Base-by-base conservation (phyloP, 75 land plant genomes). In the Picea glauca region DNA sequence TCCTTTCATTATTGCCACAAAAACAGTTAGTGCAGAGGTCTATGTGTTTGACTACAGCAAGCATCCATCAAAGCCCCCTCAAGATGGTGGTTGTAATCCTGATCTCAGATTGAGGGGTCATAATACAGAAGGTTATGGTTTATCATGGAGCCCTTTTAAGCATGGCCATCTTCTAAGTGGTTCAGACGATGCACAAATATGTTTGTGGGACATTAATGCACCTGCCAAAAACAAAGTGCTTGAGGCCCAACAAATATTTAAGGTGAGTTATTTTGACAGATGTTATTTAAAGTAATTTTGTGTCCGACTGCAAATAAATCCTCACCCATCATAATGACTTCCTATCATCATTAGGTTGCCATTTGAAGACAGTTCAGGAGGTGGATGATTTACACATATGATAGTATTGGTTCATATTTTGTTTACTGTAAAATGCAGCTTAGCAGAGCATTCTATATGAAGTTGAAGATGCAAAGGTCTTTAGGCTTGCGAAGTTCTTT, bases 121-220 rank as follows among this genome's bases (percentile, higher is more conserved):
- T 79, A 78, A 80, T 12, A 83, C 82, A 31, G 99, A 96, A 79
- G 99, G 99, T 14, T 94, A 91, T 82, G 99, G 99, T 1, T 79
- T 96, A 67, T 92, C 99, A 14, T 96, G 99, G 99, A 96, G 90
- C 74, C 84, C 92, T 2, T 58, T 87, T 15, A 96, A 86, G 64
- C 90, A 89, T 75, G 99, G 99, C 20, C 80, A 89, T 56, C 83
- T 96, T 23, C 78, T 96, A 72, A 96, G 99, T 80, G 95, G 99
- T 40, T 94, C 98, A 4, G 80, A 94, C 83, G 99, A 96, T 78
- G 35, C 83, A 18, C 86, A 83, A 58, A 91, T 96, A 59, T 96
- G 99, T 50, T 84, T 96, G 70, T 96, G 99, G 99, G 99, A 96
- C 83, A 74, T 92, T 26, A 79, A 78, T n/a, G 78, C 78, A 5